Evolutionary conservation across 768 basidiomycete genomes (phyloP), one percentile per base, ranked within the genome.

Genomic region (Amanita molliuscula): DNA sequence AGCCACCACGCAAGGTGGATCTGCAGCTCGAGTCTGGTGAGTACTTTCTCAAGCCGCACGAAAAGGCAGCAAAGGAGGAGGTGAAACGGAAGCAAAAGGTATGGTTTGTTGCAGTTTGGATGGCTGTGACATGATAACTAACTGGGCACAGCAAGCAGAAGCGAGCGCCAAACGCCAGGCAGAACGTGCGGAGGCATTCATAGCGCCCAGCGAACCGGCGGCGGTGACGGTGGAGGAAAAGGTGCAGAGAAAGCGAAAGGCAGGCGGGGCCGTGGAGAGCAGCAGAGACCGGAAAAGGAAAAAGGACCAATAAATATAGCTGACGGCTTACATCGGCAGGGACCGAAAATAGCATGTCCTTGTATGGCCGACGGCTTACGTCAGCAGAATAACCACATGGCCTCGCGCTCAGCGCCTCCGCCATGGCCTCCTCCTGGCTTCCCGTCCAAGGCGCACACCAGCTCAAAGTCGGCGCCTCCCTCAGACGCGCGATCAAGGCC

Each of bases 21-120:
- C 63, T 96, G 40, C 87, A 97, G 73, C 74, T 98, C 55, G 95
- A 96, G 62, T 88, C 87, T 2, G 96, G 96, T 68, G 96, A 98
- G 61, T 98, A 98, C 63, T 99, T 98, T 75, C 84, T 99, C 69
- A 96, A 95, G 63, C 70, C 86, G 15, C 74, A 79, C 52, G 89
- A 98, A 63, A 95, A 88, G 70, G 84, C 84, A 55, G 79, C 77
- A 2, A 75, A 80, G 31, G 88, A 92, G 58, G 74, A 77, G 28
- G 77, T 76, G 50, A 74, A 77, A 60, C 71, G 85, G 62, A 83
- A 80, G 65, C 80, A 91, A 63, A 91, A 89, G 78, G 88, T 82
- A 47, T 28, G 5, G 26, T 25, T 1, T 44, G 45, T n/a, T n/a
- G n/a, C 37, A 44, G n/a, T 35, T 52, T 48, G 53, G 51, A 44